These are phyloP conservation scores for Monosporascus sp. DNA, from an alignment of 2,329 filamentous ascomycete species.

Conservation along the genomic window DNA sequence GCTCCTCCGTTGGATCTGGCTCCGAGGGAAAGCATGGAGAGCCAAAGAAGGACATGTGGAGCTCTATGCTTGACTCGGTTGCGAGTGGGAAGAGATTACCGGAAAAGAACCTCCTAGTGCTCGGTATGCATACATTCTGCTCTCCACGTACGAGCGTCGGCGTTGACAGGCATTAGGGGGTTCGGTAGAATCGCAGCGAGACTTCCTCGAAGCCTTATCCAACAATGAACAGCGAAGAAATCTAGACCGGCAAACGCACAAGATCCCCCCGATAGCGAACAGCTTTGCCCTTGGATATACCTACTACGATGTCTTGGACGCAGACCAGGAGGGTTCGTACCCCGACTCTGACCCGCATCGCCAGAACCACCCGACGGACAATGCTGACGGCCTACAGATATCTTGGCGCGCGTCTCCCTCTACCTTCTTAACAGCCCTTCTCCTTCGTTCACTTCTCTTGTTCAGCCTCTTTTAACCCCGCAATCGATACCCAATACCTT, in stretches of 20 bases:
- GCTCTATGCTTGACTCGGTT: slow-evolving; percentile 83
- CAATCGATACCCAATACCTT: slow-evolving; percentile 81
- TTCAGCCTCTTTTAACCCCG: slow-evolving; percentile 78
- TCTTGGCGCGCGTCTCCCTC: slow-evolving; percentile 79
- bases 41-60: slow-evolving; percentile 89
- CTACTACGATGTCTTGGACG: slow-evolving; percentile 89
- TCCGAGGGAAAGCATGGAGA: slow-evolving; percentile 57
- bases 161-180: slow-evolving; percentile 55
- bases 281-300: slow-evolving; percentile 91
- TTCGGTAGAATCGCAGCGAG: slow-evolving; percentile 74
- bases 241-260: slow-evolving; percentile 50
- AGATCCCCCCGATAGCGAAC: slow-evolving; percentile 77
- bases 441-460: slow-evolving; percentile 72
- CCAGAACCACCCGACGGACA: background rate
- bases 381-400: slow-evolving; percentile 53
- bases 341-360: slow-evolving; percentile 34
- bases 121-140: slow-evolving; percentile 50
- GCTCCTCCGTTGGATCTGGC: slow-evolving; percentile 42
- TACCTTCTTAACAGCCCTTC: slow-evolving; percentile 86
- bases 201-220: slow-evolving; percentile 68
- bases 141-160: background rate
- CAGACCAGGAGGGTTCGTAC: slow-evolving; percentile 79
- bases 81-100: slow-evolving; percentile 85
- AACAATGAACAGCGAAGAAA: slow-evolving; percentile 48
- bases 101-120: slow-evolving; percentile 83